Evolutionary conservation across 345 rosid species (phyloP), one percentile per base, ranked within the genome.

Genomic region (Viola odorata): DNA sequence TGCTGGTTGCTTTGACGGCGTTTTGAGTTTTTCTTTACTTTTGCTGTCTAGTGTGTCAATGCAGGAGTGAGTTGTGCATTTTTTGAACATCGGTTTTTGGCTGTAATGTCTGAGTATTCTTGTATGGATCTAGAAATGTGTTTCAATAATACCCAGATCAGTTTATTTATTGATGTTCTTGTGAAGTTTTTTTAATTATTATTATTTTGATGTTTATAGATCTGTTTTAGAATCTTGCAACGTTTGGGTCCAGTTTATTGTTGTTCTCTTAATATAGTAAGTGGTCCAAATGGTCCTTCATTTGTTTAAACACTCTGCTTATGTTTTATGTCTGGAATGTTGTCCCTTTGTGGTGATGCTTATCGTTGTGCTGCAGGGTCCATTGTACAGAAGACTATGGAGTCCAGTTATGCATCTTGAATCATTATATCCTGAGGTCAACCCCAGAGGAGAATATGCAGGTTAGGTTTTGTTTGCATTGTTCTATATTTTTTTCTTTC

Each of bases 371-470:
- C 50, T 67, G 65, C 80, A 94, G 97, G 76, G 81, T 42, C 82
- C 95, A 68, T 48, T 80, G 75, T 78, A 88, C 57, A 82, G 89
- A 78, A 83, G 96, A 73, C 72, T 90, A 37, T 94, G 97, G 99
- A 91, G 95, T 68, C 91, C 87, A 12, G 90, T 85, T 3, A 78
- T 84, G 78, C 80, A 60, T 64, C 76, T 94, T 45, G 95, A 94
- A 60, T 65, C 79, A 55, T 67, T 94, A 62, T 89, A 87, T 63
- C 97, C 99, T 1, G 82, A 84, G 80, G 85, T 91, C 57, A 90
- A 80, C 75, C 96, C 92, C 4, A 90, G 97, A 86, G 85, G 81
- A 62, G 58, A 75, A 58, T 83, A 88, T 65, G 70, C 91, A 60
- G 97, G 99, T 94, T 72, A 59, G 70, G 32, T 23, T 2, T 23